A percentile compares a stretch with the other conserved stretches of the same genome.
Conservation (phyloP, 2,329 filamentous ascomycete genomes). For the Alternaria ventricosa region DNA sequence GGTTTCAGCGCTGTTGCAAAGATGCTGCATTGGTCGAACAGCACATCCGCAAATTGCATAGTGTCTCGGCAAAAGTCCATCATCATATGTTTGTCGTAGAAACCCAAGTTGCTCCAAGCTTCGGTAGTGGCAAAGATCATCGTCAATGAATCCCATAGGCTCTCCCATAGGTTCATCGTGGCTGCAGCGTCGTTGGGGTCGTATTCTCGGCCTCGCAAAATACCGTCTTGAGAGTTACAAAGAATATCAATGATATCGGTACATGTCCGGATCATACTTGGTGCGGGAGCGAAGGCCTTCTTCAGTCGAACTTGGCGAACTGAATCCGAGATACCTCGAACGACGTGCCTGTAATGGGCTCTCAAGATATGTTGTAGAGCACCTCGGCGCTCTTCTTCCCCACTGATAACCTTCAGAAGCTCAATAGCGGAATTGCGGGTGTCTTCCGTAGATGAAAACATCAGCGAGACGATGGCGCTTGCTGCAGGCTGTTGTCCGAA, state of each 20-base stretch:
- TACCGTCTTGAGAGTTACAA: conserved; percentile 67
- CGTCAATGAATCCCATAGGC: conserved; percentile 80
- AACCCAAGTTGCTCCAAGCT: conserved; percentile 73
- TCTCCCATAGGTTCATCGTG: conserved; percentile 80
- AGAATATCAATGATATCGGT: conserved; percentile 68
- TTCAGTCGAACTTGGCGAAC: conserved; percentile 63
- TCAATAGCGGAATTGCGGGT: conserved; percentile 82
- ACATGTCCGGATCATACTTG: conserved; percentile 66
- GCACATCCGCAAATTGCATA: conserved; percentile 88
- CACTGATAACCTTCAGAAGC: conserved; percentile 81
- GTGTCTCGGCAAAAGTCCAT: conserved; percentile 92
- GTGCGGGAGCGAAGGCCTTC: conserved; percentile 65
- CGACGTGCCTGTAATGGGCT: conserved; percentile 62
- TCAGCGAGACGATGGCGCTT: conserved; percentile 75
- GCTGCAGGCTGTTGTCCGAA: conserved; percentile 73
- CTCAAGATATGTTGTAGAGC: conserved; percentile 67
- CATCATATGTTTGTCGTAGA: conserved; percentile 76
- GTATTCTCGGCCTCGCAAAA: conserved; percentile 65
- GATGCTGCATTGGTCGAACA: conserved; percentile 85
- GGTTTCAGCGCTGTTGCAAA: conserved; percentile 73
- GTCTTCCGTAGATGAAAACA: conserved; percentile 80
- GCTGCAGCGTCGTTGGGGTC: conserved; percentile 68
- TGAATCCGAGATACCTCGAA: conserved; percentile 63
- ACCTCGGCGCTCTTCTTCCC: conserved; percentile 67
- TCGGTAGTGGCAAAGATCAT: conserved; percentile 85